Percentiles rank a stretch among this genome's conserved stretches.
These are phyloP conservation scores for Orychophragmus violaceus DNA, from an alignment of 345 rosid genomes.

Conservation along the genomic window DNA sequence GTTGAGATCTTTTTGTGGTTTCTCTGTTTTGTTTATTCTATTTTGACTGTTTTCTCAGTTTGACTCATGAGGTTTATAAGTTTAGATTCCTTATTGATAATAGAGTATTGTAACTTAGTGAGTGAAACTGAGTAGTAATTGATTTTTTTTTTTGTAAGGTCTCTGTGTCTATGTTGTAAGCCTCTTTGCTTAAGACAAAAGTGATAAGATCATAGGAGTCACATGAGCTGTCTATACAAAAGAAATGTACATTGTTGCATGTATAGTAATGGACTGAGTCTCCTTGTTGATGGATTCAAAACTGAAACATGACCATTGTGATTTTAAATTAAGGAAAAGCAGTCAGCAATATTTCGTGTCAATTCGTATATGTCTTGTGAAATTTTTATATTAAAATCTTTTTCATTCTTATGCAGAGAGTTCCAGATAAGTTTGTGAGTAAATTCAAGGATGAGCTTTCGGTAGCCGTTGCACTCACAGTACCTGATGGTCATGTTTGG, in stretches of 20 bases:
- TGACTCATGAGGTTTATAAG: slow-evolving; percentile 8
- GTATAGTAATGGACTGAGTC: background rate
- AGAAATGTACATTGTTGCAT: slow-evolving; percentile 1
- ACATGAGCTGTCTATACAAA: background rate
- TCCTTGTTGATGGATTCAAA: background rate
- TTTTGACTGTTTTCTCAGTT: slow-evolving; percentile 14
- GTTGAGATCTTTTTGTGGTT: slow-evolving; percentile 21
- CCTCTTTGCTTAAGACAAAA: background rate
- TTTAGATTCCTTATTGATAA: slow-evolving; percentile 14
- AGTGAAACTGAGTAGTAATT: background rate
- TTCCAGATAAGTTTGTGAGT: slow-evolving; percentile 74
- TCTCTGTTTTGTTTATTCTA: slow-evolving; percentile 6
- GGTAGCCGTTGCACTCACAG: slow-evolving; percentile 62
- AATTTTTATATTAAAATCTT: background rate
- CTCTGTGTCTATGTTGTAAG: background rate
- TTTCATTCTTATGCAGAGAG: slow-evolving; percentile 56
- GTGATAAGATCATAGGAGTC: background rate
- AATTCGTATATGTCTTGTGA: background rate
- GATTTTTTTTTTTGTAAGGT: background rate
- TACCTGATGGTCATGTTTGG: slow-evolving; percentile 72
- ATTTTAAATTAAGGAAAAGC: background rate
- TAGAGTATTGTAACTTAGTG: slow-evolving; percentile 6
- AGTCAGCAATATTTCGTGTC: background rate
- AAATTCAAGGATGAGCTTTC: slow-evolving; percentile 70
- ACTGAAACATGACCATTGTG: background rate